These are phyloP conservation scores for Rhododendron molle DNA, from an alignment of 148 eudicot genomes.

Conservation along the genomic window DNA sequence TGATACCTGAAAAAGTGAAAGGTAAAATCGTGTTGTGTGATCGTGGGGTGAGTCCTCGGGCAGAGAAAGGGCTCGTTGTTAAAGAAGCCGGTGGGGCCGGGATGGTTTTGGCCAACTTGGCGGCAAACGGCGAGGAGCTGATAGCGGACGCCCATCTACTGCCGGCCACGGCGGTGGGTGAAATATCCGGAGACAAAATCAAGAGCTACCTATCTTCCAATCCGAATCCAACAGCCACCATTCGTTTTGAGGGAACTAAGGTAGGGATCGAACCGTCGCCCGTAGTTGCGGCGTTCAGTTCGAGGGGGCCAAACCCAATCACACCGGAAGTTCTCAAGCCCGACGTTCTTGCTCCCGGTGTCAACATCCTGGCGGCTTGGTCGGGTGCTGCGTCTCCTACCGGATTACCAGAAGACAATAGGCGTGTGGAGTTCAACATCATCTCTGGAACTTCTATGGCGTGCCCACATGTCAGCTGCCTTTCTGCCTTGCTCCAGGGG, in stretches of 20 bases:
- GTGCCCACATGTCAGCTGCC: slow-evolving; percentile 49
- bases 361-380: slow-evolving; percentile 70
- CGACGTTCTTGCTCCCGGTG: slow-evolving; percentile 63
- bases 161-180: slow-evolving; percentile 54
- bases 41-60: slow-evolving; percentile 50
- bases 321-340: slow-evolving; percentile 59
- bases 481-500: slow-evolving; percentile 36
- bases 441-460: slow-evolving; percentile 63
- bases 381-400: slow-evolving; percentile 45
- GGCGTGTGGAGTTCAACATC: slow-evolving; percentile 52
- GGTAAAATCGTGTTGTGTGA: slow-evolving; percentile 66
- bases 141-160: slow-evolving; percentile 62
- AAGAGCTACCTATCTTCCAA: slow-evolving; percentile 32
- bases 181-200: slow-evolving; percentile 39
- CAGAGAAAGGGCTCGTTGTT: slow-evolving; percentile 62
- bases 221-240: slow-evolving; percentile 40
- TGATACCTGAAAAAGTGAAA: slow-evolving; percentile 42
- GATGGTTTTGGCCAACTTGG: slow-evolving; percentile 60
- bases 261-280: slow-evolving; percentile 54
- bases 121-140: slow-evolving; percentile 53
- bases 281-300: slow-evolving; percentile 66
- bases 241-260: slow-evolving; percentile 51
- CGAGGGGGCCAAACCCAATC: slow-evolving; percentile 54
- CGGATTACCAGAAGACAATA: slow-evolving; percentile 30
- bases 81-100: slow-evolving; percentile 57